Percentiles rank a stretch among this genome's conserved stretches.
Evolutionary conservation across 768 basidiomycete genomes (phyloP).

Genomic region (Coprinellus micaceus): DNA sequence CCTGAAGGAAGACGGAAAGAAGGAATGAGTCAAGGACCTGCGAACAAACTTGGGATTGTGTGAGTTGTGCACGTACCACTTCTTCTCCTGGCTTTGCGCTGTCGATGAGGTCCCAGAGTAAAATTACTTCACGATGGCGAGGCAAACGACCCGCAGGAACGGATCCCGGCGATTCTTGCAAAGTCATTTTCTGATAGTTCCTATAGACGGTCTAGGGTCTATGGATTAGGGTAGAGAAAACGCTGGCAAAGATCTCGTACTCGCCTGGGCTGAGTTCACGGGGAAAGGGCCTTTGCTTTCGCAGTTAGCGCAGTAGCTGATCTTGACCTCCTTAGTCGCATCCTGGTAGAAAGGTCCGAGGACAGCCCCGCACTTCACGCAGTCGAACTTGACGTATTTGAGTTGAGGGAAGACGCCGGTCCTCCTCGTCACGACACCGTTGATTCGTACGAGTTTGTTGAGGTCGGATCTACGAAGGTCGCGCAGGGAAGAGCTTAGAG

Average conservation of each 20-base stretch:
- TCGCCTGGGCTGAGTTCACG: conserved; percentile 93
- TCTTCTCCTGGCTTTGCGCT: conserved; percentile 98
- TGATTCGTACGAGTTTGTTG: conserved; percentile 92
- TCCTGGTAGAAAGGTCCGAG: conserved; percentile 98
- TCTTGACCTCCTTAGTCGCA: conserved; percentile 87
- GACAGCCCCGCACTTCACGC: conserved; percentile 88
- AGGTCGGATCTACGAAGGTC: conserved; percentile 90
- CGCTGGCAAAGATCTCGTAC: conserved; percentile 14
- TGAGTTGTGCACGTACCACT: conserved; percentile 78
- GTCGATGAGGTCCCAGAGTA: conserved; percentile 98
- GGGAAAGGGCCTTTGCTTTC: conserved; percentile 93
- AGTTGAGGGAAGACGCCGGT: conserved; percentile 98
- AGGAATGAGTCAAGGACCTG: too few relatives aligned
- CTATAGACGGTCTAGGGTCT: conserved; percentile 83
- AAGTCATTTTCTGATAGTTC: conserved; percentile 98
- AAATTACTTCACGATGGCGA: conserved; percentile 92
- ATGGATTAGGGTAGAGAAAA: not conserved
- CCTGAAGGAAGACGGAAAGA: conserved; percentile 43
- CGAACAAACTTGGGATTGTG: too few relatives aligned
- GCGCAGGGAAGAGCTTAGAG: conserved; percentile 83
- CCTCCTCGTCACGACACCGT: conserved; percentile 92
- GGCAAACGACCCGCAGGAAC: conserved; percentile 97
- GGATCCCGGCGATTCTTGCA: conserved; percentile 96
- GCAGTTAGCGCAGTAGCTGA: conserved; percentile 93
- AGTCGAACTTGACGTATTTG: conserved; percentile 99